Evolutionary conservation across 805 yeast species (phyloP), one percentile per base, ranked within the genome.

Genomic region (Yarrowia sp.): DNA sequence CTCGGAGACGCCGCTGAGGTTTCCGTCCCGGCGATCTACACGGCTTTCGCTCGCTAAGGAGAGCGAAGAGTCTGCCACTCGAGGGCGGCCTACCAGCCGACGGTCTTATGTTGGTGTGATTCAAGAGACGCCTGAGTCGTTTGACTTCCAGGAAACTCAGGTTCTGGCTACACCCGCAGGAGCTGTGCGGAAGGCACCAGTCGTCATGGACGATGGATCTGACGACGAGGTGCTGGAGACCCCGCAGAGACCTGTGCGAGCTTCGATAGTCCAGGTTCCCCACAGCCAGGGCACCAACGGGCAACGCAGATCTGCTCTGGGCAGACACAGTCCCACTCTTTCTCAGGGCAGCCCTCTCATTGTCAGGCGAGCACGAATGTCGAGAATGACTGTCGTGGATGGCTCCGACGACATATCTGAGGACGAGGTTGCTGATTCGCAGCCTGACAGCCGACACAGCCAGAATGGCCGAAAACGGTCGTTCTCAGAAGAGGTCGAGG

Each of bases 301-400:
- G 6, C 27, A n/a, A 16, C 6, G 6, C 5, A 33, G 14, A 13
- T 32, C 56, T 33, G 19, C 14, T 31, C 55, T 31, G 2, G 56
- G 56, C 10, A 47, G 19, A 21, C 39, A 33, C 21, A 47, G 38
- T 6, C 42, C 58, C 2, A 33, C 58, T 18, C 16, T 33, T 6
- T 35, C 58, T 22, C 58, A 51, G 14, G 58, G 58, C n/a, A 51
- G 58, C 32, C 58, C 58, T 7, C 22, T 51, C 25, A 18, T 51
- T 22, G 31, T 19, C 6, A 22, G 42, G 16, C 22, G 58, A 35
- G 21, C 22, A 7, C 10, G 42, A 13, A 24, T 13, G 7, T 24
- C 36, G 7, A n/a, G 58, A 24, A 51, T 33, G 42, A 24, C 58
- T 6, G 58, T 51, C 13, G 24, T 51, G 2, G 58, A 51, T 14